phyloP scores from a whole-genome alignment of 2,329 filamentous ascomycete species.

The Fusarium cicatricum region DNA sequence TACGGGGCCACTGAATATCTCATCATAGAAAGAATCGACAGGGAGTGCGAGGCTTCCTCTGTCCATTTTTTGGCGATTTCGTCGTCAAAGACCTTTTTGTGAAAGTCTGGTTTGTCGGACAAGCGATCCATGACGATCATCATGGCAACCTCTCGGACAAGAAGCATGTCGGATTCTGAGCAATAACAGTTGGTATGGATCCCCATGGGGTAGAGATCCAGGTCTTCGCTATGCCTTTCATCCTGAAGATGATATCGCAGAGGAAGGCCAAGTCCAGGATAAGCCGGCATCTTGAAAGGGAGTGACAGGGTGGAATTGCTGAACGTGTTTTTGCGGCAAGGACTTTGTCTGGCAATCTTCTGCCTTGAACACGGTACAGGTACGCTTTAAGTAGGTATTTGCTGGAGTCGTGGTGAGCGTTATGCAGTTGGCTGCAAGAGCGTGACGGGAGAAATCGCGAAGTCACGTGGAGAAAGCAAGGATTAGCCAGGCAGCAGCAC shows the following conservation, averaged over 20 bases:
- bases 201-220: background rate
- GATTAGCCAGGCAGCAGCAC: no score
- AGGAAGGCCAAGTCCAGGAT: conserved; percentile 16
- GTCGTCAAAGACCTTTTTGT: conserved; percentile 34
- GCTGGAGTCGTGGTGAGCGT: no score
- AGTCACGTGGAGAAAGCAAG: no score
- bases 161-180: conserved; percentile 2
- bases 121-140: conserved; percentile 40
- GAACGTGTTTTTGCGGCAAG: no score
- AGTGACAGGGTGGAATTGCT: no score
- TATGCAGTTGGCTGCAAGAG: no score
- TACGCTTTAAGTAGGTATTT: no score
- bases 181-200: background rate
- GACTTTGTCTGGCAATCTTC: no score
- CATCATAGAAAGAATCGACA: conserved; percentile 1
- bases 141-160: conserved; percentile 36
- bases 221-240: background rate
- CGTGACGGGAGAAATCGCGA: no score
- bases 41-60: conserved; percentile 25
- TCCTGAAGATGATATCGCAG: background rate
- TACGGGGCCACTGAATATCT: no score
- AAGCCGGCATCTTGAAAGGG: background rate
- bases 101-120: conserved; percentile 41
- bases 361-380: no score
- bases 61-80: conserved; percentile 14